Evolutionary conservation across 345 rosid genomes (phyloP).

Genomic region (Bretschneidera sinensis): DNA sequence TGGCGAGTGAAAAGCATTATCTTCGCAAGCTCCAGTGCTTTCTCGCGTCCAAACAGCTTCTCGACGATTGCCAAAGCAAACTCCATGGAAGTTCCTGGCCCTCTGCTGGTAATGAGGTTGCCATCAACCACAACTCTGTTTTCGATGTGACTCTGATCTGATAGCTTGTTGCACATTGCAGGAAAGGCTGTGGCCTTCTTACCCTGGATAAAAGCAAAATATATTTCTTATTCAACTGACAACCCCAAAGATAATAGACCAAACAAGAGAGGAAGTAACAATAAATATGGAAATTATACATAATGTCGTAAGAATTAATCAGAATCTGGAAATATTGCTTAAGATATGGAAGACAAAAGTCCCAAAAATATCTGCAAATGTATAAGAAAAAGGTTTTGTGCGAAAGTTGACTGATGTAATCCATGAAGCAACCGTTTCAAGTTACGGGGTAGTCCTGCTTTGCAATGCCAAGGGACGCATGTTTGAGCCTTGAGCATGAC

Average conservation of each 20-base stretch:
- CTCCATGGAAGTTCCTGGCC: conserved; percentile 91
- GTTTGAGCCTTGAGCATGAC: too few species aligned
- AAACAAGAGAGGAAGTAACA: background rate
- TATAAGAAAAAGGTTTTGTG: background rate
- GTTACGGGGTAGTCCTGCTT: background rate
- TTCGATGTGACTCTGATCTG: conserved; percentile 65
- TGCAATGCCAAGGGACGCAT: too few species aligned
- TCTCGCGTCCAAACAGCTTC: conserved; percentile 67
- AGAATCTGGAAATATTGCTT: background rate
- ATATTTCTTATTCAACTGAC: background rate
- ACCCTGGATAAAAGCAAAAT: conserved; percentile 41
- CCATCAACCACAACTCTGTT: conserved; percentile 89
- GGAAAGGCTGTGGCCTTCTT: conserved; percentile 93
- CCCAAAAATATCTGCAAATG: background rate
- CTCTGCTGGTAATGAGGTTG: conserved; percentile 84
- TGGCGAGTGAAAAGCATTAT: conserved; percentile 39
- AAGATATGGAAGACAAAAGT: background rate
- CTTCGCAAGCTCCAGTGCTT: conserved; percentile 71
- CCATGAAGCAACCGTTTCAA: background rate
- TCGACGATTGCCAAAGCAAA: conserved; percentile 78
- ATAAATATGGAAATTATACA: background rate
- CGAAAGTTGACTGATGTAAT: background rate
- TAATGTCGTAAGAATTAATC: background rate
- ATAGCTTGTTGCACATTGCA: conserved; percentile 70
- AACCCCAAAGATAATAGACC: background rate